Evolutionary conservation across 805 yeast species (phyloP).

Genomic region (Isabelozyma pseudorhagii): DNA sequence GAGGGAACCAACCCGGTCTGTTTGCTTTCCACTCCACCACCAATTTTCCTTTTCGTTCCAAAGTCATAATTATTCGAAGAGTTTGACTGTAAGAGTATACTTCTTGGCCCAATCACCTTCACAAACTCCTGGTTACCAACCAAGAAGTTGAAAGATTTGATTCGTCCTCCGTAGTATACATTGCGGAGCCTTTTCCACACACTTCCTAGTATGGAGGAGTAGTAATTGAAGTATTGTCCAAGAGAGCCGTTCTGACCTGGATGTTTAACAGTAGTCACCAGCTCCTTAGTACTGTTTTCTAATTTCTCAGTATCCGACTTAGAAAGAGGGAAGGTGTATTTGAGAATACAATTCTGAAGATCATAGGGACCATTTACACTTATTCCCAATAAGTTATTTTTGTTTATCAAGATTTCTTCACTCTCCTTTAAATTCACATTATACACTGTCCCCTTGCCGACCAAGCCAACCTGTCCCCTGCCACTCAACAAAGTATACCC

Average conservation of each 20-base stretch:
- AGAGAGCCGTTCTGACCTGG: background rate
- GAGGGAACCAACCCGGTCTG: background rate
- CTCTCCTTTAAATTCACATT: constrained; percentile 40
- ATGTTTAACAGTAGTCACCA: background rate
- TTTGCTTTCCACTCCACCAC: background rate
- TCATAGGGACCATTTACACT: constrained; percentile 49
- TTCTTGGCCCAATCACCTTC: constrained; percentile 54
- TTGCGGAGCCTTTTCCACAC: background rate
- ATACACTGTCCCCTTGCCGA: constrained; percentile 54
- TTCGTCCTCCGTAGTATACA: background rate
- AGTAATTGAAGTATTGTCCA: background rate
- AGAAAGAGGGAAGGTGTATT: constrained; percentile 15
- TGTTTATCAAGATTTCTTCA: constrained; percentile 49
- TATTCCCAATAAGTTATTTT: constrained; percentile 45
- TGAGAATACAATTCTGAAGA: constrained; percentile 35
- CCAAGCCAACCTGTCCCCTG: constrained; percentile 53
- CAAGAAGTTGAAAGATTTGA: constrained; percentile 3
- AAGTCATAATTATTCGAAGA: constrained; percentile 13
- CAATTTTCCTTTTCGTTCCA: background rate
- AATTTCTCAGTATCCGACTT: background rate
- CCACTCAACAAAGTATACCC: constrained; percentile 54
- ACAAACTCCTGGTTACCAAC: constrained; percentile 44
- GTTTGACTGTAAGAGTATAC: constrained; percentile 46
- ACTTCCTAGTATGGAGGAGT: background rate
- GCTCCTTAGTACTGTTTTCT: background rate